Percentiles rank a stretch among this genome's conserved stretches.
Conservation (phyloP, 768 basidiomycete genomes). For the Russula lepida region DNA sequence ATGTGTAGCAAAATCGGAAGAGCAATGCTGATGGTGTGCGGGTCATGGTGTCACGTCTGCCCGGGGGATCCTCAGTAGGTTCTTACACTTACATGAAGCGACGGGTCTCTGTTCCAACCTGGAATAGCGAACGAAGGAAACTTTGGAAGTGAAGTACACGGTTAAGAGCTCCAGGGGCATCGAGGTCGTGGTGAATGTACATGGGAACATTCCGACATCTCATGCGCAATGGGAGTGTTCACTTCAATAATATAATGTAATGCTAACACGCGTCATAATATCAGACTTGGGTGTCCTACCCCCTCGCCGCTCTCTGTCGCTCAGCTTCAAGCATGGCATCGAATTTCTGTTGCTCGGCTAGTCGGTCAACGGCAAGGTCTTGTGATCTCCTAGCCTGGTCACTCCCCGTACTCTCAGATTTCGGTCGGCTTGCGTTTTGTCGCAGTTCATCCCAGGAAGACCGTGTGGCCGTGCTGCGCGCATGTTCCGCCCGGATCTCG, state of each 20-base stretch:
- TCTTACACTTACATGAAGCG: background rate
- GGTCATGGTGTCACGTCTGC: background rate
- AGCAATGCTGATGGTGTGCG: background rate
- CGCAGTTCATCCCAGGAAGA: constrained; percentile 67
- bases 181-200: background rate
- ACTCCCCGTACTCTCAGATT: constrained; percentile 23
- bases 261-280: background rate
- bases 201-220: background rate
- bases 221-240: background rate
- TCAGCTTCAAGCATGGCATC: constrained; percentile 54
- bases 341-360: constrained; percentile 45
- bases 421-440: constrained; percentile 30
- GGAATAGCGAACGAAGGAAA: background rate
- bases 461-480: constrained; percentile 29
- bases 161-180: background rate
- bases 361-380: constrained; percentile 30
- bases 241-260: too few species aligned
- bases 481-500: constrained; percentile 51
- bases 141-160: background rate
- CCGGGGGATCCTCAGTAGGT: background rate
- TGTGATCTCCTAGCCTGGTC: constrained; percentile 32
- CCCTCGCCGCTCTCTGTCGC: constrained; percentile 30
- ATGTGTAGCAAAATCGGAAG: background rate
- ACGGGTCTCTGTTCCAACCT: background rate
- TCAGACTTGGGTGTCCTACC: background rate